Evolutionary conservation across 1,139 yeast species (phyloP).

Genomic region (Candida anutae): DNA sequence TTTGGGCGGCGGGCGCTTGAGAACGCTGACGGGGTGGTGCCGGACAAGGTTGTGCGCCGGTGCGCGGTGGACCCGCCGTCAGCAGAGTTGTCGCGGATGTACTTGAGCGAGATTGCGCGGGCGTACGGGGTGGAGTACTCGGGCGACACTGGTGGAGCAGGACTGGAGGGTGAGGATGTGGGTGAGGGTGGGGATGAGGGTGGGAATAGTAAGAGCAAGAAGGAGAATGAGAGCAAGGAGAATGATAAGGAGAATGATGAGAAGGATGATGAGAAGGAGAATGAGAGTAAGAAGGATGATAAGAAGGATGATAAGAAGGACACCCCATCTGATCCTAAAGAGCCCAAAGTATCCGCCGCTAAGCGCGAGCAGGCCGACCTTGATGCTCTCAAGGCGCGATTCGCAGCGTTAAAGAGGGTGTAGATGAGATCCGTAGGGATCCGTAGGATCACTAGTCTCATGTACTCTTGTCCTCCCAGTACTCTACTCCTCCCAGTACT

Average conservation of each 20-base stretch:
- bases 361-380: conserved; percentile 20
- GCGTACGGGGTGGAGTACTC: conserved; percentile 73
- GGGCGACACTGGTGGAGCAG: conserved; percentile 18
- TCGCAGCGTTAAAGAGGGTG: conserved; percentile 36
- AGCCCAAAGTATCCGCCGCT: conserved; percentile 5
- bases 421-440: background rate
- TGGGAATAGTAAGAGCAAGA: background rate
- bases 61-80: conserved; percentile 66
- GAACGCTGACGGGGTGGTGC: conserved; percentile 46
- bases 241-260: background rate
- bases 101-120: conserved; percentile 71
- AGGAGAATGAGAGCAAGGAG: background rate
- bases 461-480: too few species aligned
- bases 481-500: too few species aligned
- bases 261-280: background rate
- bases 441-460: too few species aligned
- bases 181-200: conserved; percentile 7
- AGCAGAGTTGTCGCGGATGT: conserved; percentile 56
- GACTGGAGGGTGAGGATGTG: conserved; percentile 11
- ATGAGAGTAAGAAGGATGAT: background rate
- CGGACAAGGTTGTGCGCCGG: conserved; percentile 56
- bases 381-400: conserved; percentile 37
- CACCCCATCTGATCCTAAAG: conserved; percentile 10
- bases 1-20: conserved; percentile 59
- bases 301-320: background rate